A percentile compares a stretch with the other conserved stretches of the same genome.
phyloP scores from a whole-genome alignment of 345 rosid genomes.

The Dimocarpus longan region DNA sequence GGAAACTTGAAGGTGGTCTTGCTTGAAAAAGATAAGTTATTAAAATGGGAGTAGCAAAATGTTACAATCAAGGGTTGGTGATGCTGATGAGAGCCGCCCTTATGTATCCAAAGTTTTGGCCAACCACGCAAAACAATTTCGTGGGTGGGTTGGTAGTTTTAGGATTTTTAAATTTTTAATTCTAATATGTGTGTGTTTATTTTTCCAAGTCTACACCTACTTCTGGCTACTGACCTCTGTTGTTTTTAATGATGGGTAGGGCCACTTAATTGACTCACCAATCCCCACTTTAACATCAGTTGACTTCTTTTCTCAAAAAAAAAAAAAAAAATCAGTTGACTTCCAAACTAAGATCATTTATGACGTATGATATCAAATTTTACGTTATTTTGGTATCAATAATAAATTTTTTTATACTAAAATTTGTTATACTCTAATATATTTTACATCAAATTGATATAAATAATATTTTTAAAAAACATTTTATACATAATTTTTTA shows the following conservation, averaged over 20 bases:
- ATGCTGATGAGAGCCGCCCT: constrained; percentile 7
- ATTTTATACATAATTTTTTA: too few relatives aligned
- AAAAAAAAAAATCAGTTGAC: too few relatives aligned
- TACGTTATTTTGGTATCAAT: too few relatives aligned
- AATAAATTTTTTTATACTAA: too few relatives aligned
- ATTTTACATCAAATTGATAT: too few relatives aligned
- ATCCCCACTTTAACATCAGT: neutral
- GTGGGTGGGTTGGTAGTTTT: constrained; percentile 22
- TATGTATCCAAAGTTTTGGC: neutral
- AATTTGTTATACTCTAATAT: too few relatives aligned
- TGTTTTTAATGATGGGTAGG: neutral
- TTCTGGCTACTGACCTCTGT: neutral
- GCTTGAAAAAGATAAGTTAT: neutral
- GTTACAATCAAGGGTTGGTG: constrained; percentile 41
- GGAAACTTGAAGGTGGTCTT: neutral
- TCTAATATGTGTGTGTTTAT: neutral
- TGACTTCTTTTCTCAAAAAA: too few relatives aligned
- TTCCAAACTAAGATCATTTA: too few relatives aligned
- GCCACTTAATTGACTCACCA: neutral
- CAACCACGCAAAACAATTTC: neutral
- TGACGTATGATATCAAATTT: too few relatives aligned
- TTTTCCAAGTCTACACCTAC: neutral
- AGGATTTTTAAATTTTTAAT: neutral
- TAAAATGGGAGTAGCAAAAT: constrained; percentile 22
- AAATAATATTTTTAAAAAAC: too few relatives aligned